Evolutionary conservation across 352 stramenopile species (phyloP).

Genomic region (Globisporangium ultimum): DNA sequence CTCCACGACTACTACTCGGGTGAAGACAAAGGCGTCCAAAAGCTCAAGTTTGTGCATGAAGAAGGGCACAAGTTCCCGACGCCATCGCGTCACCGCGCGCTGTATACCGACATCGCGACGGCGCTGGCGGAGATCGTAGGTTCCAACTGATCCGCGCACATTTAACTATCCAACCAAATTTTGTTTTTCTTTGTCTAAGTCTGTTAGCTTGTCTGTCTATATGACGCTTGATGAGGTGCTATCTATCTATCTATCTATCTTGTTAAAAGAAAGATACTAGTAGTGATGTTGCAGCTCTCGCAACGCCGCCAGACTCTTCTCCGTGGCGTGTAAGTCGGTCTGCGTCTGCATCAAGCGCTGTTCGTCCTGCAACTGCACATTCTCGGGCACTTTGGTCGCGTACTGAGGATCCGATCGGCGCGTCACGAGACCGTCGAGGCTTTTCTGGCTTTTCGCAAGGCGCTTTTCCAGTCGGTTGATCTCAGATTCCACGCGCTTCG

Average conservation of each 20-base stretch:
- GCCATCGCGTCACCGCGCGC: slow-evolving; percentile 26
- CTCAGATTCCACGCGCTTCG: slow-evolving; percentile 54
- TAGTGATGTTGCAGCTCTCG: slow-evolving; percentile 55
- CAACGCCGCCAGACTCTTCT: slow-evolving; percentile 56
- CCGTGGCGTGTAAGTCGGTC: slow-evolving; percentile 45
- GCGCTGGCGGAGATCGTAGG: slow-evolving; percentile 35
- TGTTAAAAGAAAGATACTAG: slow-evolving; percentile 14
- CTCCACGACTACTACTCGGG: slow-evolving; percentile 42
- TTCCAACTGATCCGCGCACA: background rate
- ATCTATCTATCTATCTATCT: background rate
- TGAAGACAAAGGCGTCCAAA: slow-evolving; percentile 21
- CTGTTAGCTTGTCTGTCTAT: background rate
- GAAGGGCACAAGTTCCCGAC: slow-evolving; percentile 81
- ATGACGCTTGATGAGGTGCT: slow-evolving; percentile 1
- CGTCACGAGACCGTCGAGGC: slow-evolving; percentile 35
- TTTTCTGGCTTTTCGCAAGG: slow-evolving; percentile 43
- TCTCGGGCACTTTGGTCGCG: slow-evolving; percentile 55
- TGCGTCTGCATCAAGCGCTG: slow-evolving; percentile 52
- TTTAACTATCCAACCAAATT: slow-evolving; percentile 1
- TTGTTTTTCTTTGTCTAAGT: background rate
- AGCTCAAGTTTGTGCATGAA: slow-evolving; percentile 58
- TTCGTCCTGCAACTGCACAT: slow-evolving; percentile 56
- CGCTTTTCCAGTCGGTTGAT: slow-evolving; percentile 67
- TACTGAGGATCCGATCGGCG: slow-evolving; percentile 55
- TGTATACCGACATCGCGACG: slow-evolving; percentile 52